phyloP scores from a whole-genome alignment of 192 early-diverging fungal genomes.

The Backusella westeae region DNA sequence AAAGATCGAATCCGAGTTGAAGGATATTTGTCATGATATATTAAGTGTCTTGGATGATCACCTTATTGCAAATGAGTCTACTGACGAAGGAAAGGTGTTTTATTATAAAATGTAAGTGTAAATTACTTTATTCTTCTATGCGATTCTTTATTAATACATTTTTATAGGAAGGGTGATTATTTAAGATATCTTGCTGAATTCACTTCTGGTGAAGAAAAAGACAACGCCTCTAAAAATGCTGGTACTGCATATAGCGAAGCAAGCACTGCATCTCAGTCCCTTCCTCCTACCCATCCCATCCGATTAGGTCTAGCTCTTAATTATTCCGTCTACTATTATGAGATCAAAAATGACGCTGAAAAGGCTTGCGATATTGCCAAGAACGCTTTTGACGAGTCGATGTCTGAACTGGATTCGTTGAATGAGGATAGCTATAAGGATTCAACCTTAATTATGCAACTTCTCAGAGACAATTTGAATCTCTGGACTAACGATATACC shows the following conservation, averaged over 20 bases:
- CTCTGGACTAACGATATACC: conserved; percentile 92
- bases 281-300: conserved; percentile 94
- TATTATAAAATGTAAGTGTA: conserved; percentile 92
- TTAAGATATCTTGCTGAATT: conserved; percentile 97
- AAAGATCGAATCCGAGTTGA: conserved; percentile 91
- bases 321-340: conserved; percentile 98
- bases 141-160: conserved; percentile 13
- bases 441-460: conserved; percentile 97
- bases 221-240: conserved; percentile 73
- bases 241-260: conserved; percentile 89
- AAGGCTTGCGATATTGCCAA: conserved; percentile 93
- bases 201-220: conserved; percentile 73
- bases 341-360: conserved; percentile 95
- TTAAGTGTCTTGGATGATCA: conserved; percentile 76
- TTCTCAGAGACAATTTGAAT: conserved; percentile 94
- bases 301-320: conserved; percentile 95
- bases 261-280: conserved; percentile 79
- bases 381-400: conserved; percentile 94
- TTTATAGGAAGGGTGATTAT: conserved; percentile 87
- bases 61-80: conserved; percentile 83
- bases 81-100: conserved; percentile 95
- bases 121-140: background rate
- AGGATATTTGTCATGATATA: conserved; percentile 91
- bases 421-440: conserved; percentile 97
- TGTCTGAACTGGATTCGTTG: conserved; percentile 90